Conservation (phyloP, 768 basidiomycete species). For the Rhizopogon vinicolor region DNA sequence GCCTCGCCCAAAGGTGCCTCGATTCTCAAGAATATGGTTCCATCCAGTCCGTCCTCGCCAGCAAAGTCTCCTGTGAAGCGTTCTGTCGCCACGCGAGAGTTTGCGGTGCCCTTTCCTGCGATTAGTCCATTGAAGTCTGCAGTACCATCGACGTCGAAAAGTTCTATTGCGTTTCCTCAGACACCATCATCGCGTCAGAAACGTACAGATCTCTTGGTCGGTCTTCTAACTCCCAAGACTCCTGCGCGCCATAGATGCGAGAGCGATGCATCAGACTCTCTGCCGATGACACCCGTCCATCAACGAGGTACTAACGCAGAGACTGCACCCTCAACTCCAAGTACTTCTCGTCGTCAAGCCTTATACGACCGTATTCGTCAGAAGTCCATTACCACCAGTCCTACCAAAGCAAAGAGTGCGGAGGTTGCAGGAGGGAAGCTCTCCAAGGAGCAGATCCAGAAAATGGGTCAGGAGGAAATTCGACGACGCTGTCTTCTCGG, state of each 20-base stretch:
- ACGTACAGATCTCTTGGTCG: conserved; percentile 27
- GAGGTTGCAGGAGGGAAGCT: conserved; percentile 41
- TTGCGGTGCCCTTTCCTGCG: conserved; percentile 39
- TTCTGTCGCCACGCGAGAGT: conserved; percentile 7
- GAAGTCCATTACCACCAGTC: conserved; percentile 62
- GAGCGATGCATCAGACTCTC: conserved; percentile 26
- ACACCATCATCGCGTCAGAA: conserved; percentile 55
- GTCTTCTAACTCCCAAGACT: conserved; percentile 33
- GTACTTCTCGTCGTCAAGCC: conserved; percentile 71
- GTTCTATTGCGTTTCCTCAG: conserved; percentile 50
- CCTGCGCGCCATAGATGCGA: conserved; percentile 44
- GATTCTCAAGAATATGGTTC: conserved; percentile 23
- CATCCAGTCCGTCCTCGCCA: conserved; percentile 31
- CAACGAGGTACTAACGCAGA: conserved; percentile 50
- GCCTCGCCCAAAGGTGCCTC: conserved; percentile 59
- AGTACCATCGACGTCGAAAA: conserved; percentile 42
- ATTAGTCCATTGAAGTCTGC: conserved; percentile 29
- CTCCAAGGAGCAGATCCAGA: conserved; percentile 62
- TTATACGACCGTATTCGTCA: conserved; percentile 79
- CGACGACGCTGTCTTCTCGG: conserved; percentile 73
- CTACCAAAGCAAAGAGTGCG: conserved; percentile 48
- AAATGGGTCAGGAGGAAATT: conserved; percentile 75
- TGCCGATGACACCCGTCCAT: conserved; percentile 64
- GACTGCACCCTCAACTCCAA: conserved; percentile 65
- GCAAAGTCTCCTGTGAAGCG: conserved; percentile 31